Evolutionary conservation across 306 rosid species (phyloP).

Genomic region (Cicer judaicum): DNA sequence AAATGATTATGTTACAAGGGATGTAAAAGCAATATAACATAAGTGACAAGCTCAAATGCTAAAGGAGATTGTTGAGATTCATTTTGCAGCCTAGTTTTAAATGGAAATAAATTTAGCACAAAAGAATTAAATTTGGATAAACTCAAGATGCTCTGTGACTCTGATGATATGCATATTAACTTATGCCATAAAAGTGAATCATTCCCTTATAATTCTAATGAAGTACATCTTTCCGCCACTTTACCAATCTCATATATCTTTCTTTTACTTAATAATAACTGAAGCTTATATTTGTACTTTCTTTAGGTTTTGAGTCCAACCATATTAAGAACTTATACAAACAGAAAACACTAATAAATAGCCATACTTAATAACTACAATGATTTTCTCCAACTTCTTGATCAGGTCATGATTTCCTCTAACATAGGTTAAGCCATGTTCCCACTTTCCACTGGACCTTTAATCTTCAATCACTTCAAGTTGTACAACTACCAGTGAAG

Average conservation of each 20-base stretch:
- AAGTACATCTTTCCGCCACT: not conserved
- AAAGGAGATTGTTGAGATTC: constrained; percentile 4
- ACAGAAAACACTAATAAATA: constrained; percentile 4
- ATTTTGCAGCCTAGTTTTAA: constrained; percentile 24
- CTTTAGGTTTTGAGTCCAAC: not conserved
- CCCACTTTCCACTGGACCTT: constrained; percentile 8
- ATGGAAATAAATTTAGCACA: not conserved
- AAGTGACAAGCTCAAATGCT: constrained; percentile 7
- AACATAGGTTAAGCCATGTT: constrained; percentile 17
- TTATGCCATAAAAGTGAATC: constrained; percentile 5
- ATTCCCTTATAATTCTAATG: constrained; percentile 28
- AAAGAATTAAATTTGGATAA: not conserved
- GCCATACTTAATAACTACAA: not conserved
- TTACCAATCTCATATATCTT: not conserved
- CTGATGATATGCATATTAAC: constrained; percentile 1
- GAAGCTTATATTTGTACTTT: not conserved
- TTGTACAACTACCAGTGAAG: constrained; percentile 14
- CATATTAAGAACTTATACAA: constrained; percentile 13
- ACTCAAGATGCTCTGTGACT: not conserved
- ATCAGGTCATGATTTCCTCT: not conserved
- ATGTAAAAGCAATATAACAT: not conserved
- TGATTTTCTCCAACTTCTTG: not conserved
- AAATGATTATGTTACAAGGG: constrained; percentile 14
- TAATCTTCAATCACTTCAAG: constrained; percentile 8
- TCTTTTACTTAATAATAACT: not conserved